phyloP scores from a whole-genome alignment of 2,329 filamentous ascomycete genomes.

The Venturia aucupariae region DNA sequence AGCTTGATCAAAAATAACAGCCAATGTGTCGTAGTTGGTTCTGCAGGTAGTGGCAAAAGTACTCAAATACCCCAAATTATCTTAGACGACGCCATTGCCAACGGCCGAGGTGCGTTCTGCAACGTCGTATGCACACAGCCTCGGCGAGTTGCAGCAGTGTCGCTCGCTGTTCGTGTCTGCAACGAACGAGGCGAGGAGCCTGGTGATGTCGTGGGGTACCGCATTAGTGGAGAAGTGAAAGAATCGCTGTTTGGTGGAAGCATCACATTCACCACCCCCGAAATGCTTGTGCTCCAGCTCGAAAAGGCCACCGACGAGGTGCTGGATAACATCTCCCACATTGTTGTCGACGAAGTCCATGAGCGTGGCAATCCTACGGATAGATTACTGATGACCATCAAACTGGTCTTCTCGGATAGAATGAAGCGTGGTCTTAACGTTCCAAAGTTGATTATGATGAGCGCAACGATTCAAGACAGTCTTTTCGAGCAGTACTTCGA shows the following conservation, averaged over 20 bases:
- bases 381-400: conserved; percentile 38
- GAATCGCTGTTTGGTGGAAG: conserved; percentile 28
- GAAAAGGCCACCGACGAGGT: conserved; percentile 30
- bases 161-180: conserved; percentile 39
- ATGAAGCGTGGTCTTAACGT: conserved; percentile 23
- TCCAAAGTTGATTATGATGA: conserved; percentile 42
- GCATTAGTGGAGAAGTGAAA: conserved; percentile 30
- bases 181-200: conserved; percentile 35
- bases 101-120: conserved; percentile 32
- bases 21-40: conserved; percentile 38
- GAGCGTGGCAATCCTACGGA: conserved; percentile 38
- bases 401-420: conserved; percentile 31
- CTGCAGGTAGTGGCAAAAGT: conserved; percentile 39
- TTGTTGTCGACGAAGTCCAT: conserved; percentile 45
- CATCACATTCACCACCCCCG: conserved; percentile 43
- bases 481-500: conserved; percentile 38
- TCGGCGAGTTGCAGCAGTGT: conserved; percentile 38
- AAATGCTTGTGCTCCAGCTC: conserved; percentile 38
- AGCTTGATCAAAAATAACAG: conserved; percentile 31
- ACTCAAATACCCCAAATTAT: conserved; percentile 48
- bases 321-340: conserved; percentile 36
- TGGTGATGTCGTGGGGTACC: conserved; percentile 27
- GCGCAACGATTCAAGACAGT: conserved; percentile 38
- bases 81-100: conserved; percentile 37
- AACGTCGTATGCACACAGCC: conserved; percentile 44